Base-by-base conservation (phyloP, 108 stramenopile species). In the Discostella stelligeroides region DNA sequence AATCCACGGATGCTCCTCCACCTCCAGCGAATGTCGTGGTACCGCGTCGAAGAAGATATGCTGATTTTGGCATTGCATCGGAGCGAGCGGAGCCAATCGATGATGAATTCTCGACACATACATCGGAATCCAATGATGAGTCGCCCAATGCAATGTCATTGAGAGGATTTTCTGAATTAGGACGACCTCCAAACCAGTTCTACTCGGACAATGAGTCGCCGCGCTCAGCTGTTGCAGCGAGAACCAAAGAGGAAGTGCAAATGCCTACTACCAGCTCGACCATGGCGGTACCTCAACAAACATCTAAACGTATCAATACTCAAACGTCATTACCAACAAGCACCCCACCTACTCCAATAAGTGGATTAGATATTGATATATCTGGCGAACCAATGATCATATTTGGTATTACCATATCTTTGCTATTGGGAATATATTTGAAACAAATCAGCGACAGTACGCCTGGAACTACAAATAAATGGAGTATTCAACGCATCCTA, bases 11-110 rank as follows among this genome's bases (percentile, higher is more conserved):
- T 18, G 43, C 12, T 9, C 43, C 43, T 10, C 1, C 43, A 45
- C 2, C 43, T 45, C 13, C 54, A 55, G 10, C 54, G 18, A 34
- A 3, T 6, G 6, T 6, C 34, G 34, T 34, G 34, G 5, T 5
- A 34, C 10, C 60, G 34, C 62, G 62, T 21, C 62, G 61, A n/a
- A 20, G 61, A n/a, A 20, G 61, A 30, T 47, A 46, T 45, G n/a
- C 45, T 13, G 62, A 63, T 63, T 63, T 63, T 30, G 62, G 62
- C 7, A 47, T 63, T 45, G 62, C 62, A 17, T 63, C 62, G 62
- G 62, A 63, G 25, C 15, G 11, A 18, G 43, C 62, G 38, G 62
- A 63, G 28, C 62, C 62, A n/a, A 63, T 43, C 17, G 6, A 23
- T 30, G 43, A 0, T 0, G 18, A 63, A 18, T 40, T 6, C 18